Evolutionary conservation across 129 eudicot genomes (phyloP), one percentile per base, ranked within the genome.

Genomic region (Tagetes erecta): DNA sequence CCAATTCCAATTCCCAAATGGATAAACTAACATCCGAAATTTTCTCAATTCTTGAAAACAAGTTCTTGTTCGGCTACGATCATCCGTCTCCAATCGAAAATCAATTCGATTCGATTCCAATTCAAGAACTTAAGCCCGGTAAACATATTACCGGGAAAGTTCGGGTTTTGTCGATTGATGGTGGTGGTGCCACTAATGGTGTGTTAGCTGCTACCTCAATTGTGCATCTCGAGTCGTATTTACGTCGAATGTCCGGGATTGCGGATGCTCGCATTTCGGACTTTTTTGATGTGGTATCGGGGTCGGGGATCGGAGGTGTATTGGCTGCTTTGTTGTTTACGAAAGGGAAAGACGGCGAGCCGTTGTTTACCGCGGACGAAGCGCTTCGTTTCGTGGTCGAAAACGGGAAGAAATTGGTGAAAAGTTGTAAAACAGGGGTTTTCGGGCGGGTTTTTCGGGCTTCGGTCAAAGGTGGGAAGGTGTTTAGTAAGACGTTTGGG

Each of bases 1-100:
- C 44, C 4, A 20, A 20, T 20, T 20, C 27, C 27, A 20, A 20
- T 20, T 20, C 27, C 27, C 82, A 80, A 5, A 84, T 76, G 75
- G 91, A 89, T 73, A 76, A 89, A 64, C 91, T 89, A 79, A 86
- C 96, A 2, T 75, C 75, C 2, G 92, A 89, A 3, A 89, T 89
- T 71, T 89, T 89, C 85, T 86, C 96, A 0, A 86, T 89, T 49
- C 96, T 89, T 2, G 96, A 89, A 81, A 89, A 86, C 85, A 89
- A 86, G 3, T 89, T 89, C 78, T 83, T 89, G 34, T 89, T 89
- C 39, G 96, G 96, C 2, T 79, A 72, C 72, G 63, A 81, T 14
- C 60, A 73, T 12, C 55, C 80, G 20, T 47, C 64, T 0, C 62
- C 39, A 0, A 42, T 41, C 6, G 77, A 70, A 70, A 1, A 47